These are phyloP conservation scores for Apiospora saccharicola DNA, from an alignment of 2,329 filamentous ascomycete genomes.

Conservation along the genomic window DNA sequence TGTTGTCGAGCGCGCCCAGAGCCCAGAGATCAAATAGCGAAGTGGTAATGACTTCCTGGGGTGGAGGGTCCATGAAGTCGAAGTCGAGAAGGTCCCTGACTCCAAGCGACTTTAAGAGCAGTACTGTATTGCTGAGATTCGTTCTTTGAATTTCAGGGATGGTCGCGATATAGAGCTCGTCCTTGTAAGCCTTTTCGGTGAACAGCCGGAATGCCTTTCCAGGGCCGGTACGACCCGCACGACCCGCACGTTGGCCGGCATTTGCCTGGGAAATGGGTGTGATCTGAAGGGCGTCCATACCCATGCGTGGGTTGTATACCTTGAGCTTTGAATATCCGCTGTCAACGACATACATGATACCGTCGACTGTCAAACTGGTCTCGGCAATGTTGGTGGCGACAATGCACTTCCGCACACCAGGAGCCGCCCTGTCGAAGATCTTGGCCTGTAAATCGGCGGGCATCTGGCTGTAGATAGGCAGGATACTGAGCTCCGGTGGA, in stretches of 20 bases:
- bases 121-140: slow-evolving; percentile 92
- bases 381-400: slow-evolving; percentile 99
- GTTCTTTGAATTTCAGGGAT: slow-evolving; percentile 98
- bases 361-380: slow-evolving; percentile 96
- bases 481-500: slow-evolving; percentile 89
- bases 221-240: slow-evolving; percentile 91
- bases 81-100: slow-evolving; percentile 96
- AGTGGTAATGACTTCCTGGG: slow-evolving; percentile 96
- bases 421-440: slow-evolving; percentile 91
- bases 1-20: slow-evolving; percentile 88
- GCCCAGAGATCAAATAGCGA: slow-evolving; percentile 98
- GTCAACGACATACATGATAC: slow-evolving; percentile 99
- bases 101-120: slow-evolving; percentile 92
- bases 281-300: slow-evolving; percentile 98
- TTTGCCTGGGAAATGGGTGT: slow-evolving; percentile 98
- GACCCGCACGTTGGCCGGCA: slow-evolving; percentile 88
- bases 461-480: slow-evolving; percentile 99
- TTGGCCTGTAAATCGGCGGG: slow-evolving; percentile 96
- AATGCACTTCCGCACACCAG: slow-evolving; percentile 94
- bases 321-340: slow-evolving; percentile 97
- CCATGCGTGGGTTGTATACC: slow-evolving; percentile 98
- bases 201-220: slow-evolving; percentile 95
- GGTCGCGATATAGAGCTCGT: slow-evolving; percentile 95
- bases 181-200: slow-evolving; percentile 93
- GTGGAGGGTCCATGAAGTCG: slow-evolving; percentile 98